Evolutionary conservation across 2,329 filamentous ascomycete species (phyloP), one percentile per base, ranked within the genome.

Genomic region (Aspergillus jensenii): DNA sequence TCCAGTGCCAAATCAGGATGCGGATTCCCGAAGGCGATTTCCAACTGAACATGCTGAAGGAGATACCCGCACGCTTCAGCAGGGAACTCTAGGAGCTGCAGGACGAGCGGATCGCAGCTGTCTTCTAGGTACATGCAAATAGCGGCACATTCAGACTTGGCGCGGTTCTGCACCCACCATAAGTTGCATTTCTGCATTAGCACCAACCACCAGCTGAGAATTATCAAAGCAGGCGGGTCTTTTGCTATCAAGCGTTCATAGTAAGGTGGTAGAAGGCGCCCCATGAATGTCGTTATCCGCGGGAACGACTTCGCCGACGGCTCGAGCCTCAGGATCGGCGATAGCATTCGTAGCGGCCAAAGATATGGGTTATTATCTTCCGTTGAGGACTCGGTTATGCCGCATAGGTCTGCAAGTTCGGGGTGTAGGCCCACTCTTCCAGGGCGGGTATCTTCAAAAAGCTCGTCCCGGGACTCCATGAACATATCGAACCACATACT

Each of bases 401-500:
- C 68, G 55, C 74, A 77, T 2, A 76, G 55, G 48, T 72, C 67
- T 3, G 73, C 71, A 14, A 77, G 64, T 7, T 62, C 63, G 2
- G 66, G 67, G 47, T 72, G 64, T 25, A 77, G 55, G 25, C 60
- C 71, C 0, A 60, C 63, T 1, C 67, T 63, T 1, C 72, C 73
- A 0, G 67, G 56, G 2, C 68, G 65, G 6, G 68, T 64, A 39
- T 71, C 66, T 11, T 72, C 67, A 52, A 68, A 74, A 5, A 65
- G 52, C 17, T 65, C 58, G 9, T 61, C 43, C n/a, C 61, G 59
- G 3, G 68, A 61, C n/a, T 66, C 63, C 62, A 66, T 67, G 59
- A 75, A 74, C 4, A 67, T 61, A 0, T 62, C 55, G 59, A 55
- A 71, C 74, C 73, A 76, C 44, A 75, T 75, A 52, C 74, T 76